These are phyloP conservation scores for Trichaptum fuscoviolaceum DNA, from an alignment of 768 basidiomycete genomes.

Conservation along the genomic window DNA sequence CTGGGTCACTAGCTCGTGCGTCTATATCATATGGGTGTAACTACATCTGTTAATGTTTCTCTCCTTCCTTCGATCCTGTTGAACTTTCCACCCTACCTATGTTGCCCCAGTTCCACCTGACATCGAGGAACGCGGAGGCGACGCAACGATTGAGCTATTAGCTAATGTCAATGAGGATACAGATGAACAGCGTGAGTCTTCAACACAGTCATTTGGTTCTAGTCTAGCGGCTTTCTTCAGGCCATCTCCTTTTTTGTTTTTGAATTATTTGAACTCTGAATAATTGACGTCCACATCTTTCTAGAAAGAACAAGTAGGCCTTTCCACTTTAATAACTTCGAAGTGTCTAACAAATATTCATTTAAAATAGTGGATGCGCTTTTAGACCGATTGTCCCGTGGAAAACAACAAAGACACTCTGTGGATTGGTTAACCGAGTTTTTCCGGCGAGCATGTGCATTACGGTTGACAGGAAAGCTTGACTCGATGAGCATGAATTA, in stretches of 20 bases:
- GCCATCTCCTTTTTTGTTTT: not conserved
- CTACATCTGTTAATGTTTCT: conserved; percentile 3
- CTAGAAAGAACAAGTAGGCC: conserved; percentile 14
- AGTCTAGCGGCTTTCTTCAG: not conserved
- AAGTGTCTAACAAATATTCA: not conserved
- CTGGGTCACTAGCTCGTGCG: not conserved
- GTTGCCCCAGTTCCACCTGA: conserved; percentile 14
- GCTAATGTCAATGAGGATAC: conserved; percentile 61
- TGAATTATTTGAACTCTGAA: not conserved
- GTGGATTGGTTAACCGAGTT: conserved; percentile 65
- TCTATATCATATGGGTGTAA: conserved; percentile 18
- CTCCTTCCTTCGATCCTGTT: conserved; percentile 3
- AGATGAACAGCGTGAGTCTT: conserved; percentile 57
- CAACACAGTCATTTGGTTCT: not conserved
- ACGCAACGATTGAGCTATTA: conserved; percentile 68
- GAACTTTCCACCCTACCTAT: not conserved
- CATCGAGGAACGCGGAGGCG: conserved; percentile 58
- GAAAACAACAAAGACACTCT: not conserved
- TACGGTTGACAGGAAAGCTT: conserved; percentile 39
- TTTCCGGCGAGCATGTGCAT: conserved; percentile 65
- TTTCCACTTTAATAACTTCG: not conserved
- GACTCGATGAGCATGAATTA: conserved; percentile 53
- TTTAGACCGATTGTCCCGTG: not conserved
- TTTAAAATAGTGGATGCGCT: not conserved
- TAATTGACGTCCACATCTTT: conserved; percentile 12